Conservation (phyloP, 148 eudicot species). For the Hydrangea macrophylla region DNA sequence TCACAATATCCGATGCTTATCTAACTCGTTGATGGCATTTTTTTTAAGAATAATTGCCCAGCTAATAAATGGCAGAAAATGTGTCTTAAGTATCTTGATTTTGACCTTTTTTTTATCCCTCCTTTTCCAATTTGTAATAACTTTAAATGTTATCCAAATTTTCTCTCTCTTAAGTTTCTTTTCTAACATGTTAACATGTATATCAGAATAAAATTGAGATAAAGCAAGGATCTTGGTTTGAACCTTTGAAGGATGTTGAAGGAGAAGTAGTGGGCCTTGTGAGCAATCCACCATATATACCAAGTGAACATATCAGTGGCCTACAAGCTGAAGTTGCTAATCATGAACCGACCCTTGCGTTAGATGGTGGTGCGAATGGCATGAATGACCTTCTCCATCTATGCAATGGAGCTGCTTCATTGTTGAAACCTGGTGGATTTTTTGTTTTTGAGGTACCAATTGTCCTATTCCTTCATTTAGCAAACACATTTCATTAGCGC, state of each 20-base stretch:
- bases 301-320: conserved; percentile 62
- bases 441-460: conserved; percentile 79
- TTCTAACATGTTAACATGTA: neutral
- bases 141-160: neutral
- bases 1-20: neutral
- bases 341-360: conserved; percentile 85
- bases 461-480: no score
- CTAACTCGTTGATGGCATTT: neutral
- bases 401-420: conserved; percentile 44
- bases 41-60: no score
- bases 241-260: conserved; percentile 59
- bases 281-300: conserved; percentile 96
- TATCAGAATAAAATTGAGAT: conserved; percentile 55
- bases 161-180: conserved; percentile 3
- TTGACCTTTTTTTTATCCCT: neutral
- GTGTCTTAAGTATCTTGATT: neutral
- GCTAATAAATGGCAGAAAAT: neutral
- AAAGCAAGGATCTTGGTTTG: conserved; percentile 86
- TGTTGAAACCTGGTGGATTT: conserved; percentile 87
- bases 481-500: no score
- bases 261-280: conserved; percentile 75
- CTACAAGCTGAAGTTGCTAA: conserved; percentile 86
- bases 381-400: conserved; percentile 61
- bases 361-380: conserved; percentile 82
- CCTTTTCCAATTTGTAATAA: neutral